Base-by-base conservation (phyloP, 1,139 yeast species). In the Protomyces pachydermus region DNA sequence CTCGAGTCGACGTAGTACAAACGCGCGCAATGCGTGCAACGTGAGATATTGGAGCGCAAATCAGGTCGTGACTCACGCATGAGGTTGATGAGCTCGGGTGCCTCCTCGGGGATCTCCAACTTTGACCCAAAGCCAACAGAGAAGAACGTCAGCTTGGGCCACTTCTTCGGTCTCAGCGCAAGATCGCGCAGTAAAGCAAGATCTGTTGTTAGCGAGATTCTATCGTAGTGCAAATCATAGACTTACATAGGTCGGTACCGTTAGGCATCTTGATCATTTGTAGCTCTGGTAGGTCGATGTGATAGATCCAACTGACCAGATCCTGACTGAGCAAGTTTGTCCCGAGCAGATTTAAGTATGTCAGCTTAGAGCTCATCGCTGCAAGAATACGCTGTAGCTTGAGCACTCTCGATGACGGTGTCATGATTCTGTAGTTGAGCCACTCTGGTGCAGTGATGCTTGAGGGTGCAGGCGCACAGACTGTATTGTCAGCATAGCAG, bases 81-180 rank as follows among this genome's bases (percentile, higher is more conserved):
- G 2, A 16, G 12, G 18, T 38, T 23, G 35, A 58, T 55, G 35
- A 58, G 56, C 42, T 58, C 62, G 16, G 54, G 55, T 16, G 56
- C 53, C 34, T 58, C 62, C 34, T 58, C 62, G 34, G 62, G 62
- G 8, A 58, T 50, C 46, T 58, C 62, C 20, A 58, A 56, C 35
- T 58, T 58, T 2, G 62, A 58, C n/a, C 62, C 62, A 39, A 58
- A 58, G 42, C 62, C 62, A 18, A 58, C 54, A n/a, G 56, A 51
- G 16, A 58, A 38, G 12, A 39, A 55, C 8, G 25, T 52, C 23
- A 58, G 45, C 16, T 38, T 34, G 12, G 56, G 45, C 56, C 56
- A 58, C 39, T 58, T 58, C 8, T 46, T 42, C n/a, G 56, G 56
- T 5, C 52, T n/a, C 28, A 37, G 23, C 2, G 62, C 56, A 16